phyloP scores from a whole-genome alignment of 352 stramenopile species.

The Globisporangium alternatum region DNA sequence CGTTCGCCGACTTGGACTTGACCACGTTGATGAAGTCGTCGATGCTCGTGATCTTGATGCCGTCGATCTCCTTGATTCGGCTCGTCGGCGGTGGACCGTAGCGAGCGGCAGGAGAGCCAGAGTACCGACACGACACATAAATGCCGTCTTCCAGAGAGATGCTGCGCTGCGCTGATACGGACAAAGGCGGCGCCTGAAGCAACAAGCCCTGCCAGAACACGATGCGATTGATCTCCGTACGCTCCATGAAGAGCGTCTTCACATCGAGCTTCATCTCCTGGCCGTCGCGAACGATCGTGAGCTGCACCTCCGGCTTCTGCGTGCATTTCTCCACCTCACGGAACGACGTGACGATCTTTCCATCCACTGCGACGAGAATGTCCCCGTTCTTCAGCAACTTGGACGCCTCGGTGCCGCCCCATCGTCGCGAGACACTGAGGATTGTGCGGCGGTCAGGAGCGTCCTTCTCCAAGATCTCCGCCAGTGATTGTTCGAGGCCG shows the following conservation, averaged over 20 bases:
- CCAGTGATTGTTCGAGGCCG: slow-evolving; percentile 74
- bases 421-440: slow-evolving; percentile 71
- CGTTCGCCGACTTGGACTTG: slow-evolving; percentile 46
- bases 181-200: slow-evolving; percentile 85
- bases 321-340: slow-evolving; percentile 78
- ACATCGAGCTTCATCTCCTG: slow-evolving; percentile 64
- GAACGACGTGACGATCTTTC: slow-evolving; percentile 83
- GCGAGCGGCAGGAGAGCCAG: slow-evolving; percentile 83
- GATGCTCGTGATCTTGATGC: slow-evolving; percentile 80
- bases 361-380: slow-evolving; percentile 84
- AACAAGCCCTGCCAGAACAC: slow-evolving; percentile 91
- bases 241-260: slow-evolving; percentile 78
- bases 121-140: slow-evolving; percentile 87
- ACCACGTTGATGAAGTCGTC: slow-evolving; percentile 88
- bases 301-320: slow-evolving; percentile 72
- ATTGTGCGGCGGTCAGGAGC: slow-evolving; percentile 71
- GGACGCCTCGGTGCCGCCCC: slow-evolving; percentile 69
- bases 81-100: slow-evolving; percentile 86
- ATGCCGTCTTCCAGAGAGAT: slow-evolving; percentile 83
- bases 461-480: slow-evolving; percentile 72
- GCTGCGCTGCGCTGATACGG: slow-evolving; percentile 79
- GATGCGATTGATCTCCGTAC: slow-evolving; percentile 88
- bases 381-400: slow-evolving; percentile 79
- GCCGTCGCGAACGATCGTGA: slow-evolving; percentile 86
- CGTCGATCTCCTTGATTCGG: slow-evolving; percentile 91